phyloP scores from a whole-genome alignment of 1,284 basidiomycete genomes.

The Puccinia coronata region DNA sequence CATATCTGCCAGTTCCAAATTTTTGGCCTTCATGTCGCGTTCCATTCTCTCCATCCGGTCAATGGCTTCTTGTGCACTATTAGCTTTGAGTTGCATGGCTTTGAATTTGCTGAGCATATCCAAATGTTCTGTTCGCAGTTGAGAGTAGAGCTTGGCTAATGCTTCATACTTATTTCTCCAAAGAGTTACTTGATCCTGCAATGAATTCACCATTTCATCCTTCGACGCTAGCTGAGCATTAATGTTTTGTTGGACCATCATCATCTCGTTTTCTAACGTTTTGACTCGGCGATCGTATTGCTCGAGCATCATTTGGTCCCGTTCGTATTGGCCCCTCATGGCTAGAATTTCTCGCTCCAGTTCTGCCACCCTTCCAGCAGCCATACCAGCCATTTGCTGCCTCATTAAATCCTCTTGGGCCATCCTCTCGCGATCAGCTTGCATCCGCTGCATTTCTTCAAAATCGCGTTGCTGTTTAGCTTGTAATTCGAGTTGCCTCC shows the following conservation, averaged over 20 bases:
- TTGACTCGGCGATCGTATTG: constrained; percentile 97
- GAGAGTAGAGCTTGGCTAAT: constrained; percentile 96
- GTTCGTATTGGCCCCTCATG: constrained; percentile 95
- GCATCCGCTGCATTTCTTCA: constrained; percentile 82
- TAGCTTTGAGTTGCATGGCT: constrained; percentile 95
- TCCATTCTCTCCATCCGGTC: constrained; percentile 99
- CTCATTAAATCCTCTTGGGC: constrained; percentile 81
- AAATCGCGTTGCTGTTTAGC: constrained; percentile 83
- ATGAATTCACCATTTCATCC: constrained; percentile 91
- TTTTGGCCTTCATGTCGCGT: constrained; percentile 95
- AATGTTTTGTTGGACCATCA: constrained; percentile 75
- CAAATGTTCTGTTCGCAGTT: constrained; percentile 92
- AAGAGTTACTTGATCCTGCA: constrained; percentile 92
- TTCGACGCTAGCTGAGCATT: constrained; percentile 85
- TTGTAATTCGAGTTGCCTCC: constrained; percentile 73
- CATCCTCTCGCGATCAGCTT: constrained; percentile 81
- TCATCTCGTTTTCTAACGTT: constrained; percentile 88
- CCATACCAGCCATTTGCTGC: constrained; percentile 66
- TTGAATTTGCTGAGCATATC: constrained; percentile 98
- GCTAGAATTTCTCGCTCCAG: constrained; percentile 86
- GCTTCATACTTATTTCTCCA: constrained; percentile 99
- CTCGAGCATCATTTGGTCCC: constrained; percentile 95
- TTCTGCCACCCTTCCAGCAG: constrained; percentile 67
- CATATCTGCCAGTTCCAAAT: constrained; percentile 97
- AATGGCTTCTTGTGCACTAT: constrained; percentile 97